Evolutionary conservation across 768 basidiomycete species (phyloP), one percentile per base, ranked within the genome.

Genomic region (Infundibulicybe gibba): DNA sequence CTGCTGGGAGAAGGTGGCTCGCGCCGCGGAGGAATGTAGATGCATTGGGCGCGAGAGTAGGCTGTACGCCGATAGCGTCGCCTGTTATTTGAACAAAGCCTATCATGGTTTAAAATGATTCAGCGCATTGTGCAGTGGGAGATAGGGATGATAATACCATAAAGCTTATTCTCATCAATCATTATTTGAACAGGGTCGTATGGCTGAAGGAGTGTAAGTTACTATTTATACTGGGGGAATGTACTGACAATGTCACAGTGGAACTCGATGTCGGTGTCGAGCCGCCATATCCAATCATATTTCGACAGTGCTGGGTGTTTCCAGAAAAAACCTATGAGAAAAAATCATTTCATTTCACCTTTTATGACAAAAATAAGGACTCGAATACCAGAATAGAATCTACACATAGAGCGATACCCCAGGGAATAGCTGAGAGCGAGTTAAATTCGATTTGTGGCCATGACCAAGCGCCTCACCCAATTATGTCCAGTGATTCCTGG

Each of bases 251-350:
- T 47, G 39, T 64, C 63, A 41, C 63, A 64, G 48, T 64, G 61
- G 42, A 64, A 64, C 38, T 60, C 55, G 32, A 64, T 61, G 45
- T 64, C 63, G 14, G 63, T 59, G 45, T 64, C 63, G 2, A 64
- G 50, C 10, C 63, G 48, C 60, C 60, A 64, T 20, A 64, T 21
- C 63, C 63, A 64, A 3, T 64, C 63, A 32, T 62, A 64, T 33
- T 44, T 39, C 19, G 49, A 43, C 3, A 64, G 48, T 14, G 59
- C 61, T 3, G 61, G 61, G 32, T 64, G 60, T 16, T 53, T 42
- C 61, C 61, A 64, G 44, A 62, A 64, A 49, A 62, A 62, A 37
- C 62, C 62, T 63, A 37, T 13, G 12, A 31, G 35, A 45, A 21
- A 21, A 34, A 14, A 8, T 35, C 16, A 15, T 25, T 21, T 46